Evolutionary conservation across 768 basidiomycete species (phyloP).

Genomic region (Fomitopsis pulvina): DNA sequence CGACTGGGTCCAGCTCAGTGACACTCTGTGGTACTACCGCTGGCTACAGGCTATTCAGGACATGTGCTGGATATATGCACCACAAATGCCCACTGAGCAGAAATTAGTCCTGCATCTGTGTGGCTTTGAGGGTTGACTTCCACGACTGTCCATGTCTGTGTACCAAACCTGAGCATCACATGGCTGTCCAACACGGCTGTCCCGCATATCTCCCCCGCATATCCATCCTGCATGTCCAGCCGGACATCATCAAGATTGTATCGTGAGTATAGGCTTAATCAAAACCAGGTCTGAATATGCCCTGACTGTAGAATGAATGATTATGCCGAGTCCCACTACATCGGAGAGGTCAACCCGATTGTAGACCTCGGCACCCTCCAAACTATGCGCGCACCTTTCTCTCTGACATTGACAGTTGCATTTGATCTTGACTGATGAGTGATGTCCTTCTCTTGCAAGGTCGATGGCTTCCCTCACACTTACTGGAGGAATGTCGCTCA

Average conservation of each 20-base stretch:
- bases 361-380: slow-evolving; percentile 17
- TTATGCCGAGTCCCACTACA: slow-evolving; percentile 36
- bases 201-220: no score
- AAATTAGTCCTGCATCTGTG: no score
- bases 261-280: not conserved
- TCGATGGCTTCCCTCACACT: slow-evolving; percentile 20
- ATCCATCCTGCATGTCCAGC: no score
- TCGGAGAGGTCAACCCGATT: slow-evolving; percentile 28
- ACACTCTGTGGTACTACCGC: not conserved
- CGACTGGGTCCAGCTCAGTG: slow-evolving; percentile 6
- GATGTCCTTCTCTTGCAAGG: not conserved
- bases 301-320: slow-evolving; percentile 15
- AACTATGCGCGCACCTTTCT: slow-evolving; percentile 15
- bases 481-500: slow-evolving; percentile 23
- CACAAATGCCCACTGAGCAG: no score
- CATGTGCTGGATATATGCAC: no score
- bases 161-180: no score
- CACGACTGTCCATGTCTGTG: no score
- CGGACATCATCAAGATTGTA: slow-evolving; percentile 9
- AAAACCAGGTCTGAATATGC: not conserved
- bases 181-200: no score
- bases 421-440: not conserved
- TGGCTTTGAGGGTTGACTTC: no score
- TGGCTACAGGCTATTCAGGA: not conserved
- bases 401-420: not conserved